These are phyloP conservation scores for Aquilaria yunnanensis DNA, from an alignment of 345 rosid species.

Conservation along the genomic window DNA sequence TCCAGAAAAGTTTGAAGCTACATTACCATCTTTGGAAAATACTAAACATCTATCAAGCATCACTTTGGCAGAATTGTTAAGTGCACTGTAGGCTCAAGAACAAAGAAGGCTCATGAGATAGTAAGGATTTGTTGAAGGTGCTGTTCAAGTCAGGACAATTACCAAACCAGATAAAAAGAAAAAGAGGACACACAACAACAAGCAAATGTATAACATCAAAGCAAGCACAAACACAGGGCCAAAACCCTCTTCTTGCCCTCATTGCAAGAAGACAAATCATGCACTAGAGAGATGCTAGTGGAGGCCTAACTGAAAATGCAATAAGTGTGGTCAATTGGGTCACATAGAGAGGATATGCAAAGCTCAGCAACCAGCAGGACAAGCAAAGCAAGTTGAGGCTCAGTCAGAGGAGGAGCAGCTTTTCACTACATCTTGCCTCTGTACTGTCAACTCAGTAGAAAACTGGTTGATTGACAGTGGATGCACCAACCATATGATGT, in stretches of 20 bases:
- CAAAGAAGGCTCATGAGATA: background rate
- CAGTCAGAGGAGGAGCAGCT: background rate
- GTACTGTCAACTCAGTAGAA: background rate
- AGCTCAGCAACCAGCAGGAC: background rate
- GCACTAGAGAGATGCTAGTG: background rate
- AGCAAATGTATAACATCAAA: background rate
- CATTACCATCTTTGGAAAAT: too few relatives aligned
- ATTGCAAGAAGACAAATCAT: background rate
- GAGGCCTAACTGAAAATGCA: background rate
- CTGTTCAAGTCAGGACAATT: background rate
- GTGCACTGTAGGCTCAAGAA: background rate
- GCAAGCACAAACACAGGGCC: background rate
- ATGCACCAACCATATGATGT: background rate
- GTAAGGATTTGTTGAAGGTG: background rate
- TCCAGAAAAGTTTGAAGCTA: too few relatives aligned
- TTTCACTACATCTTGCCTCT: background rate
- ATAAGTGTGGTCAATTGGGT: background rate
- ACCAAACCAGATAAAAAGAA: background rate
- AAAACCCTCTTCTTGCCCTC: background rate
- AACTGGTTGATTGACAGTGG: background rate
- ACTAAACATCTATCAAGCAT: background rate
- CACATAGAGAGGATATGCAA: background rate
- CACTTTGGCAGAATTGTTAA: background rate
- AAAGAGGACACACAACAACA: background rate
- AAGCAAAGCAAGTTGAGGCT: background rate